Percentiles rank a stretch among this genome's conserved stretches.
Evolutionary conservation across 306 rosid species (phyloP).

Genomic region (Vigna unguiculata): DNA sequence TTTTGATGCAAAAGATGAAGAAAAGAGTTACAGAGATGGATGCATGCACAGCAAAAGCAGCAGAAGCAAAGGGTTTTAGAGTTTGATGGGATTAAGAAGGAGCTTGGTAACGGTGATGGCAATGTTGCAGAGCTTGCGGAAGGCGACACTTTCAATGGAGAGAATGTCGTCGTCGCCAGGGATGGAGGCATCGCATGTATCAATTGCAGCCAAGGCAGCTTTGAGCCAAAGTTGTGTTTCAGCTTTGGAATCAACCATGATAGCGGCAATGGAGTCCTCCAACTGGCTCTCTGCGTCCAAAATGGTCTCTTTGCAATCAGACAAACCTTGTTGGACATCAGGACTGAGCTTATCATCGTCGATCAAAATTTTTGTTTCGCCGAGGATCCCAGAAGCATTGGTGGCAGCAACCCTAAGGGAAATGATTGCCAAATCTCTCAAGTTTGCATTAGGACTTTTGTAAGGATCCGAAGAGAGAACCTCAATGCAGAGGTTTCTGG

Average conservation of each 20-base stretch:
- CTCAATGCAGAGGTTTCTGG: too few relatives aligned
- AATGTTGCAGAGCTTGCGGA: constrained; percentile 39
- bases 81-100: too few relatives aligned
- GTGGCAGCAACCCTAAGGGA: constrained; percentile 11
- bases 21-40: not conserved
- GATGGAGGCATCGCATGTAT: constrained; percentile 36
- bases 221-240: constrained; percentile 34
- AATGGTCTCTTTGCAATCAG: constrained; percentile 42
- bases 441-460: not conserved
- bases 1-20: too few relatives aligned
- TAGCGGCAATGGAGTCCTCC: constrained; percentile 35
- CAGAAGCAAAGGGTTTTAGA: not conserved
- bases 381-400: constrained; percentile 31
- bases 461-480: too few relatives aligned
- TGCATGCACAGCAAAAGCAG: too few relatives aligned
- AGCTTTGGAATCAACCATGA: not conserved
- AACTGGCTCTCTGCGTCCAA: constrained; percentile 41
- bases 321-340: constrained; percentile 31
- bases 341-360: constrained; percentile 21
- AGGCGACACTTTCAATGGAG: not conserved
- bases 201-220: constrained; percentile 45
- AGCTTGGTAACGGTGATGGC: constrained; percentile 18
- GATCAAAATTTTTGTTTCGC: not conserved
- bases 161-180: constrained; percentile 28
- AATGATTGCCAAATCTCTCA: constrained; percentile 21